Evolutionary conservation across 192 early-diverging fungal species (phyloP).

Genomic region (Haplosporangium gracile): DNA sequence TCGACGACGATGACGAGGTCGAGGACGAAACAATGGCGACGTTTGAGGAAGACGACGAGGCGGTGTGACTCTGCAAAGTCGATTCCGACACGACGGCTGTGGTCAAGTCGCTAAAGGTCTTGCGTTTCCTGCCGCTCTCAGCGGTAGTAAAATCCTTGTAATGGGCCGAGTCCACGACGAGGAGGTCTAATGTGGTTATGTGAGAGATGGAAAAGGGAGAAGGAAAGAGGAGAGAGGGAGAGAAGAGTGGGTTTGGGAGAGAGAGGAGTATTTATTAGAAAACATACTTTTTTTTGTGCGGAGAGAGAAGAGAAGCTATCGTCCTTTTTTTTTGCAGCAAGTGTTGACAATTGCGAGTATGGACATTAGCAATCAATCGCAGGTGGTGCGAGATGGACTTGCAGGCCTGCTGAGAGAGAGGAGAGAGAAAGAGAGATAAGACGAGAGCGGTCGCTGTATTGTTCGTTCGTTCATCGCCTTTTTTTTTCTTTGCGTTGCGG

Average conservation of each 20-base stretch:
- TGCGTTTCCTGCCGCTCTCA: slow-evolving; percentile 6
- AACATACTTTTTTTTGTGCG: neutral
- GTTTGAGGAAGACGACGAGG: neutral
- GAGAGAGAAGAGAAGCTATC: neutral
- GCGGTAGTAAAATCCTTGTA: neutral
- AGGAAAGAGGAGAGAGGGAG: neutral
- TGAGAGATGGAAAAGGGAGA: neutral
- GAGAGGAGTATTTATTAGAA: slow-evolving; percentile 6
- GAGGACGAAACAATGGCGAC: neutral
- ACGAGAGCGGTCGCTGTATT: neutral
- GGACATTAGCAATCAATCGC: slow-evolving; percentile 9
- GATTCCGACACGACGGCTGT: neutral
- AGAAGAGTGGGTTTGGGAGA: neutral
- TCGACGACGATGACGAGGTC: neutral
- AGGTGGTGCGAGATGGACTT: slow-evolving; percentile 10
- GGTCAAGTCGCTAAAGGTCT: neutral
- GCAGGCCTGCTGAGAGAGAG: neutral
- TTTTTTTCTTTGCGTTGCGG: neutral
- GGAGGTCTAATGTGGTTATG: neutral
- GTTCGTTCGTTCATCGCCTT: neutral
- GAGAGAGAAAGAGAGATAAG: neutral
- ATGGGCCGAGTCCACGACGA: slow-evolving; percentile 1
- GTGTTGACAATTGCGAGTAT: neutral
- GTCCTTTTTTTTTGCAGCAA: neutral
- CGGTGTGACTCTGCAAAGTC: neutral